A percentile compares a stretch with the other conserved stretches of the same genome.
phyloP scores from a whole-genome alignment of 768 basidiomycete species.

The Coprinellus micaceus region DNA sequence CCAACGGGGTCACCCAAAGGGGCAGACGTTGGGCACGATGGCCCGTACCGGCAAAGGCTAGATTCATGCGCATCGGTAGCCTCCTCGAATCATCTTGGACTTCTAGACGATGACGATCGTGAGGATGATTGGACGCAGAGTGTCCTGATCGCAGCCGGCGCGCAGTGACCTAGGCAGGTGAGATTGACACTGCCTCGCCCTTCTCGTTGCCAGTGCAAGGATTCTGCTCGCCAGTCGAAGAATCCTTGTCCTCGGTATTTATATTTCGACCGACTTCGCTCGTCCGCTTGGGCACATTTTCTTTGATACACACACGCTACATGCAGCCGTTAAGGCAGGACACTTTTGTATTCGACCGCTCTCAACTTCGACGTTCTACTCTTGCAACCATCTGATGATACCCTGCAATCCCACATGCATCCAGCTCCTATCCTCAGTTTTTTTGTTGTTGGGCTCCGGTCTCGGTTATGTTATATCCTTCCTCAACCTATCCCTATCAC shows the following conservation, averaged over 20 bases:
- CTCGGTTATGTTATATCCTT: no score
- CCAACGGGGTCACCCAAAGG: constrained; percentile 2
- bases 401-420: background rate
- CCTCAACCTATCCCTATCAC: no score
- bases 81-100: constrained; percentile 46
- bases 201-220: no score
- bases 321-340: background rate
- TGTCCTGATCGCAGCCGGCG: constrained; percentile 68
- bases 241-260: background rate
- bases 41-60: constrained; percentile 17
- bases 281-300: background rate
- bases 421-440: no score
- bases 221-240: background rate
- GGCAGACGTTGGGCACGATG: constrained; percentile 10
- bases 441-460: no score
- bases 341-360: background rate
- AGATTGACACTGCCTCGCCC: background rate
- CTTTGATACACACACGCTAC: background rate
- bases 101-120: constrained; percentile 43
- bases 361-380: background rate
- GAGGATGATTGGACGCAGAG: constrained; percentile 72
- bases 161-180: constrained; percentile 5
- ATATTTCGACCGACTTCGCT: background rate
- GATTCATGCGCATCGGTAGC: constrained; percentile 29
- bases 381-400: constrained; percentile 1